phyloP scores from a whole-genome alignment of 371 early-diverging fungal species.

The Mucor lusitanicus region DNA sequence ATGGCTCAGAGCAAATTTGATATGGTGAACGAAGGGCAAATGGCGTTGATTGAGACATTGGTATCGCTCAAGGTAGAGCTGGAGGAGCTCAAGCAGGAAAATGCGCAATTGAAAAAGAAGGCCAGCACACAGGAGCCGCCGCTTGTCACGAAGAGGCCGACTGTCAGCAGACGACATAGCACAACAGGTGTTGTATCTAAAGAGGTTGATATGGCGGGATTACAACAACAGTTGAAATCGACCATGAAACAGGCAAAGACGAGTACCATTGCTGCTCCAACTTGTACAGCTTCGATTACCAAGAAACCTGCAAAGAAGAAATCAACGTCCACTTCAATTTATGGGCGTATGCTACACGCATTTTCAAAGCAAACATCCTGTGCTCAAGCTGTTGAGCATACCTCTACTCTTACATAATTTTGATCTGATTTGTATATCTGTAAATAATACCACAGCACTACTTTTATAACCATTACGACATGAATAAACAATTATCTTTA shows the following conservation, averaged over 20 bases:
- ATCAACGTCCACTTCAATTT: neutral
- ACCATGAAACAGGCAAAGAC: neutral
- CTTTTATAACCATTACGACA: too few relatives aligned
- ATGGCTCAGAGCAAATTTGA: constrained; percentile 31
- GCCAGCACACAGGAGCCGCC: neutral
- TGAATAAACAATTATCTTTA: too few relatives aligned
- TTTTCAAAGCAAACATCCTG: neutral
- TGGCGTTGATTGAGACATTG: constrained; percentile 40
- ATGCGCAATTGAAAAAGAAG: neutral
- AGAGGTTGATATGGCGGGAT: neutral
- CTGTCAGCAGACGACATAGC: constrained; percentile 2
- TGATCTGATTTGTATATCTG: too few relatives aligned
- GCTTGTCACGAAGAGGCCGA: too few relatives aligned
- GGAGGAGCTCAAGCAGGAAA: constrained; percentile 30
- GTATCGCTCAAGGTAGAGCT: constrained; percentile 31
- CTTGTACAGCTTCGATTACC: neutral
- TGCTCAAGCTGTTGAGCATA: neutral
- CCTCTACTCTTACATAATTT: too few relatives aligned
- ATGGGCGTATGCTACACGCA: constrained; percentile 16
- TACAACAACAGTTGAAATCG: neutral
- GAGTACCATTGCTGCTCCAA: too few relatives aligned
- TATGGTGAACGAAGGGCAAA: constrained; percentile 50
- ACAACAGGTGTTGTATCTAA: neutral
- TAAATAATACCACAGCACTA: too few relatives aligned
- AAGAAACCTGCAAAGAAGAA: neutral